Evolutionary conservation across 805 yeast genomes (phyloP), one percentile per base, ranked within the genome.

Genomic region (Monosporozyma siamensis): DNA sequence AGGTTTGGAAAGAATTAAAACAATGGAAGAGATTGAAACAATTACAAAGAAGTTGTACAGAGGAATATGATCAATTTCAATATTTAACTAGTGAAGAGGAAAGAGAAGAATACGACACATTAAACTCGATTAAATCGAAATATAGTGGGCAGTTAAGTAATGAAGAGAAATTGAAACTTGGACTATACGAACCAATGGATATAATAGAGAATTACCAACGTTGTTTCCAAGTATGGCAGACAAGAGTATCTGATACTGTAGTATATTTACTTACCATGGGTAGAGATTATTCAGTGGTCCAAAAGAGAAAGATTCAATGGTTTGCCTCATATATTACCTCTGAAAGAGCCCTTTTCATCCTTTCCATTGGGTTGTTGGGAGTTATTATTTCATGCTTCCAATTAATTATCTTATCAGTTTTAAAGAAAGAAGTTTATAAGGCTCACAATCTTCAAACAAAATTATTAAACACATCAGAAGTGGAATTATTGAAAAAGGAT

Each of bases 321-420:
- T 40, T 66, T 2, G 45, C 59, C 2, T 51, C 68, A 2, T 70
- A 80, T 55, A 49, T 71, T n/a, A 57, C 75, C 2, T 73, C 87
- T 1, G 63, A 70, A 2, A 68, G 75, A 10, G 74, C 89, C 0
- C 43, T 72, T 1, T 51, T 71, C 0, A 52, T 80, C 0, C 54
- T 85, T 1, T 58, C 72, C 1, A 48, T 85, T 1, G 83, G 82
- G 0, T 4, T 80, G 0, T 62, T 74, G 12, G 92, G 92, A 0
- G 42, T 82, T 0, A 10, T 74, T 0, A 59, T 77, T 1, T 74
- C 80, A 14, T 41, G 70, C 1, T 54, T 80, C 1, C 95, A 87
- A 58, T 69, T 61, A 23, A 52, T 70, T 3, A 52, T 85, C 0
- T 49, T 83, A 3, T 44, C 52, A 2, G 43, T 51, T 1, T 30